These are phyloP conservation scores for Evernia prunastri DNA, from an alignment of 495 filamentous ascomycete species.

Conservation along the genomic window DNA sequence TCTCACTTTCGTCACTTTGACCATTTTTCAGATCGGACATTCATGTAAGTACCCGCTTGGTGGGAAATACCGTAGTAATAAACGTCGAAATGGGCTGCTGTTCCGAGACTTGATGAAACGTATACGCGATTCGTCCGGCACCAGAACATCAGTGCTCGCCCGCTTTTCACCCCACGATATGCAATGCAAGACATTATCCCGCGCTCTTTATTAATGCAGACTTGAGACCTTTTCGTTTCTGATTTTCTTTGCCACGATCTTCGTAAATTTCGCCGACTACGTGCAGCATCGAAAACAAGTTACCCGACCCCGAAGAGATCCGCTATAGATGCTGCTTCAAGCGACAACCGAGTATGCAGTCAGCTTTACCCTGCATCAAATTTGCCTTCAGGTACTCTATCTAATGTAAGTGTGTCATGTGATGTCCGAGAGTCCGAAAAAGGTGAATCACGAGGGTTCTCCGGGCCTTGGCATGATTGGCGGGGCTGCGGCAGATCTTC, in stretches of 20 bases:
- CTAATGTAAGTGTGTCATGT: too few relatives aligned
- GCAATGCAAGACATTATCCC: conserved; percentile 15
- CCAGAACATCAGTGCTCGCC: not conserved
- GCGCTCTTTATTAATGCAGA: not conserved
- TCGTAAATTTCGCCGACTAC: not conserved
- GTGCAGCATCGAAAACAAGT: conserved; percentile 1
- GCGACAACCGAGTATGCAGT: conserved; percentile 5
- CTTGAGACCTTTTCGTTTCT: conserved; percentile 1
- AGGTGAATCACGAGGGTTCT: not conserved
- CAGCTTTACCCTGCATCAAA: not conserved
- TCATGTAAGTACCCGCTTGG: conserved; percentile 6
- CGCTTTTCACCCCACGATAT: not conserved
- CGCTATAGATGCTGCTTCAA: conserved; percentile 1
- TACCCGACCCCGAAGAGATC: conserved; percentile 4
- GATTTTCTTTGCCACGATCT: not conserved
- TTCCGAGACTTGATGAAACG: conserved; percentile 9
- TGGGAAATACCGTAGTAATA: too few relatives aligned
- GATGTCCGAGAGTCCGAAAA: not conserved
- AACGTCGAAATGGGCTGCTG: not conserved
- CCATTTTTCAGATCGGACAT: conserved; percentile 9
- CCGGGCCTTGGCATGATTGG: not conserved
- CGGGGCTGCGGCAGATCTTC: not conserved
- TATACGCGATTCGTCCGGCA: conserved; percentile 16
- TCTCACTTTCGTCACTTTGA: conserved; percentile 6
- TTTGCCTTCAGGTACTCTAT: not conserved